Conservation (phyloP, 2,329 filamentous ascomycete genomes). For the Lachnellula subtilissima region DNA sequence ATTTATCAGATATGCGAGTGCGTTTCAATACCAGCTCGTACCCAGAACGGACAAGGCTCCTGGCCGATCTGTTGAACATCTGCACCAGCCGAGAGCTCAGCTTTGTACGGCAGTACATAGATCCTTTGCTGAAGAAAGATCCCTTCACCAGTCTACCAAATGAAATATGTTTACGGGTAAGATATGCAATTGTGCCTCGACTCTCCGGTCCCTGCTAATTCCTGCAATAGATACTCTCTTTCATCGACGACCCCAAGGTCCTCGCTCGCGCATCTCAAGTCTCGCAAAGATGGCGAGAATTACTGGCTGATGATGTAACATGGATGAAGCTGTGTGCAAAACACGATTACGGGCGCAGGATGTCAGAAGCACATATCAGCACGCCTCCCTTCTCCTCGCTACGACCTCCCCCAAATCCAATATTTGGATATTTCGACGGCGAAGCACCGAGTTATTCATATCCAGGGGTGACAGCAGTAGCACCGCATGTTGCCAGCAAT, state of each 20-base stretch:
- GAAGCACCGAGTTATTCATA: constrained; percentile 36
- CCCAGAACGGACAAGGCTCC: constrained; percentile 70
- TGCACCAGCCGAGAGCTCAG: constrained; percentile 94
- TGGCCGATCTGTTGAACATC: constrained; percentile 85
- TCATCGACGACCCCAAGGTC: constrained; percentile 94
- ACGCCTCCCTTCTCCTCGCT: constrained; percentile 17
- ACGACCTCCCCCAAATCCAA: constrained; percentile 27
- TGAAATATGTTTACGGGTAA: constrained; percentile 80
- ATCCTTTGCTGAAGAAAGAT: constrained; percentile 90
- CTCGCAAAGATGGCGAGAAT: constrained; percentile 88
- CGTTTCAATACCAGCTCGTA: constrained; percentile 76
- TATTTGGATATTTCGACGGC: constrained; percentile 17
- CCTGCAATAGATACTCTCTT: constrained; percentile 73
- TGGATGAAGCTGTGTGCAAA: constrained; percentile 98
- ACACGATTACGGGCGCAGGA: constrained; percentile 71
- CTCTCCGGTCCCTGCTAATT: constrained; percentile 7
- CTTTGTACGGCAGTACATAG: constrained; percentile 94
- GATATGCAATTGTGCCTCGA: background rate
- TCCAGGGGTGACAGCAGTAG: constrained; percentile 38
- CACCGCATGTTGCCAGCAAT: constrained; percentile 29
- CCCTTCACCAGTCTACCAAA: constrained; percentile 89
- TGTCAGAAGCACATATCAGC: constrained; percentile 37
- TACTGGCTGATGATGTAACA: constrained; percentile 92
- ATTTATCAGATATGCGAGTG: constrained; percentile 71
- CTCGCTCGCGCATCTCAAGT: constrained; percentile 91